These are phyloP conservation scores for Zizania latifolia DNA, from an alignment of 176 grass and related monocot species.

Conservation along the genomic window DNA sequence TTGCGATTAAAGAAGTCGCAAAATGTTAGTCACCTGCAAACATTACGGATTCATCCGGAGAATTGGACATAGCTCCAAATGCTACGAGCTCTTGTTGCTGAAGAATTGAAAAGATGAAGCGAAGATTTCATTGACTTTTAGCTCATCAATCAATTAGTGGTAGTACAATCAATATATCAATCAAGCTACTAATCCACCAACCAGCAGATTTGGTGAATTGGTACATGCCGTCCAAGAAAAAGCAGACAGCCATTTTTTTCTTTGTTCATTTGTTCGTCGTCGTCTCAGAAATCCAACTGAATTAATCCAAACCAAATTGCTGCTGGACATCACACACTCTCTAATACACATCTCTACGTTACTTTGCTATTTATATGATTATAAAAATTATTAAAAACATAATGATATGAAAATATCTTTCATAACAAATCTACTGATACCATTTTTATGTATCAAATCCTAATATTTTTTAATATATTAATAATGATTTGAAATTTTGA, in stretches of 20 bases:
- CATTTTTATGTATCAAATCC: too few relatives aligned
- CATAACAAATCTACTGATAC: too few relatives aligned
- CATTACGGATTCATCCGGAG: too few relatives aligned
- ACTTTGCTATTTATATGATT: too few relatives aligned
- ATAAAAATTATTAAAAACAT: too few relatives aligned
- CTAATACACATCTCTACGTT: too few relatives aligned
- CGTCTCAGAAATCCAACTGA: slow-evolving; percentile 27
- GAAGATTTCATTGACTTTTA: slow-evolving; percentile 32
- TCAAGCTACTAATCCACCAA: slow-evolving; percentile 43
- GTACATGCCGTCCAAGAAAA: slow-evolving; percentile 57
- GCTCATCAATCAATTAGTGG: slow-evolving; percentile 35
- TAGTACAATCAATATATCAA: slow-evolving; percentile 37
- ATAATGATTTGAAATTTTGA: too few relatives aligned
- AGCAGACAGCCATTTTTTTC: slow-evolving; percentile 37
- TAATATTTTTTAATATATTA: too few relatives aligned
- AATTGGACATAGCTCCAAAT: slow-evolving; percentile 13
- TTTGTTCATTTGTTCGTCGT: slow-evolving; percentile 25
- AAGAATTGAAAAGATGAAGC: neutral
- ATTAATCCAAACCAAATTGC: slow-evolving; percentile 18
- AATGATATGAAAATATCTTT: too few relatives aligned
- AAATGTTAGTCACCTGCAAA: slow-evolving; percentile 21
- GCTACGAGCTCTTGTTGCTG: slow-evolving; percentile 14
- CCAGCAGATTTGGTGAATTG: slow-evolving; percentile 41
- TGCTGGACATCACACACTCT: too few relatives aligned
- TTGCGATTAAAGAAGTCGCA: slow-evolving; percentile 21